These are phyloP conservation scores for Lonicera japonica DNA, from an alignment of 129 eudicot species.

Conservation along the genomic window DNA sequence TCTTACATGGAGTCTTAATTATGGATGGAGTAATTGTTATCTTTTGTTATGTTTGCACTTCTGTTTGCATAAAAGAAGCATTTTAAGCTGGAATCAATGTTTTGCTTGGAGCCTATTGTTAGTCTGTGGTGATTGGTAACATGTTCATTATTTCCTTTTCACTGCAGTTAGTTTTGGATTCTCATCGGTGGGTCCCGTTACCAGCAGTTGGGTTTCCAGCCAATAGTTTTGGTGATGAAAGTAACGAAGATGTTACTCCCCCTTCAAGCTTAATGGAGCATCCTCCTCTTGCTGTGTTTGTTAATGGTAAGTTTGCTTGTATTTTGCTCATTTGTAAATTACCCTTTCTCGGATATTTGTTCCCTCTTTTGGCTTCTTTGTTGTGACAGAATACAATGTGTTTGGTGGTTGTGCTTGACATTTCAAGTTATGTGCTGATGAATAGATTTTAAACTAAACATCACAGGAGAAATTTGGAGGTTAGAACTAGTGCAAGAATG, in stretches of 20 bases:
- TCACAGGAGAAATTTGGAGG: too few relatives aligned
- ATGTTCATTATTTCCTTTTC: slow-evolving; percentile 8
- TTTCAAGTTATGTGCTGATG: background rate
- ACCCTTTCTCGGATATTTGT: background rate
- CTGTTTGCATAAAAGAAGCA: background rate
- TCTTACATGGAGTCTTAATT: too few relatives aligned
- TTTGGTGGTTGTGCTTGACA: background rate
- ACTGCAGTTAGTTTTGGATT: slow-evolving; percentile 84
- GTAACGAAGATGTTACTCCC: slow-evolving; percentile 75
- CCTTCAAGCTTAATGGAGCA: slow-evolving; percentile 94
- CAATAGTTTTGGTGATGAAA: slow-evolving; percentile 61
- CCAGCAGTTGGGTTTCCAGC: slow-evolving; percentile 95
- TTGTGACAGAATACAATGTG: background rate
- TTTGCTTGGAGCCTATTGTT: slow-evolving; percentile 4
- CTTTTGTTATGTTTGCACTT: background rate
- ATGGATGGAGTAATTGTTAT: too few relatives aligned
- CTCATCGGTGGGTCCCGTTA: slow-evolving; percentile 96
- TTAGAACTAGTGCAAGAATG: too few relatives aligned
- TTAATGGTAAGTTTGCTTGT: slow-evolving; percentile 53
- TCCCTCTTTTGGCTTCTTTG: background rate
- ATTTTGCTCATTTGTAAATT: background rate
- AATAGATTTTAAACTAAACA: background rate
- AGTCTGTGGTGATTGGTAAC: slow-evolving; percentile 9
- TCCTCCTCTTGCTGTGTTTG: slow-evolving; percentile 95
- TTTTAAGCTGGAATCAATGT: slow-evolving; percentile 1